Evolutionary conservation across 106 monocot species (phyloP), one percentile per base, ranked within the genome.

Genomic region (Hemerocallis citrina): DNA sequence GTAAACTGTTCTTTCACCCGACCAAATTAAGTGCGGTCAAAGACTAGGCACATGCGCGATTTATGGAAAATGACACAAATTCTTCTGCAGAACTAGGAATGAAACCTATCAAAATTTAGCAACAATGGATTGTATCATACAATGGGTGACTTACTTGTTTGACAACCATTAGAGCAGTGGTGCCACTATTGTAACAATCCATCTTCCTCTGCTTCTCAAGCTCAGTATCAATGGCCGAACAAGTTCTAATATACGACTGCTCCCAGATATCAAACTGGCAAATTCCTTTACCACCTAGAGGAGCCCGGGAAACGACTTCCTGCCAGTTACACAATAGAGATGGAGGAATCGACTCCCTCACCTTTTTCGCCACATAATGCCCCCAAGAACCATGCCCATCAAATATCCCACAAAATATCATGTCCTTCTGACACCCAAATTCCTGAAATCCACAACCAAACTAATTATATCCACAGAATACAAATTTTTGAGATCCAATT

Each of bases 381-480:
- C 96, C 96, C 96, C 96, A 98, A 13, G 76, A 37, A 2, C 96
- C 96, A 42, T 98, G 96, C 2, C 96, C 96, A 36, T 98, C 96
- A 36, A 98, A 98, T 9, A 98, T 52, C 9, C 96, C 96, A 34
- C 91, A 91, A 55, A 87, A 88, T 8, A 91, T 71, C 68, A 71
- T 76, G 68, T 87, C 79, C 20, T 88, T 77, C 70, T 91, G 87
- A 77, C 74, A 78, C 55, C 96, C 96, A 64, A 77, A 98, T 75
- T 80, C 77, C 96, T 98, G 56, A 10, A 6, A 43, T 41, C 16
- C n/a, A n/a, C n/a, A n/a, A n/a, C n/a, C n/a, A n/a, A n/a, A n/a
- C n/a, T n/a, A n/a, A n/a, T n/a, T n/a, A n/a, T n/a, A n/a, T n/a
- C n/a, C n/a, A n/a, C n/a, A n/a, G n/a, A n/a, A n/a, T n/a, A n/a